These are phyloP conservation scores for Helotiales sp. DNA, from an alignment of 2,329 filamentous ascomycete genomes.

Conservation along the genomic window DNA sequence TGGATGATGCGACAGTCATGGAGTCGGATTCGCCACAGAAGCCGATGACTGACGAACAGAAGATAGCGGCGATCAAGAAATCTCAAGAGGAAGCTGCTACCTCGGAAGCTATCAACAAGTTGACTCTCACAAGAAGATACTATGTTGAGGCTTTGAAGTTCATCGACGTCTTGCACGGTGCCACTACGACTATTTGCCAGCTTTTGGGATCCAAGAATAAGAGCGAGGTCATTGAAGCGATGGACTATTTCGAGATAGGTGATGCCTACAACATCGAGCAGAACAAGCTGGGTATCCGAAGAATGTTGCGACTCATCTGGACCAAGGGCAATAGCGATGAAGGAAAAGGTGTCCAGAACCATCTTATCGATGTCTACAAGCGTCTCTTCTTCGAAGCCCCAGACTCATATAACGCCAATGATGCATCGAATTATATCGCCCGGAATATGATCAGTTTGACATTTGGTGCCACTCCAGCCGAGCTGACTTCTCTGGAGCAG, in stretches of 20 bases:
- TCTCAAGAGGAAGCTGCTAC: conserved; percentile 85
- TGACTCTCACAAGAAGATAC: conserved; percentile 86
- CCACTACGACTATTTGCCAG: conserved; percentile 79
- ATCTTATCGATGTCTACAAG: conserved; percentile 96
- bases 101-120: conserved; percentile 81
- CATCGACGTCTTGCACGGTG: conserved; percentile 85
- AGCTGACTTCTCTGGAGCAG: conserved; percentile 93
- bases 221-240: conserved; percentile 97
- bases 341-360: conserved; percentile 95
- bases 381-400: conserved; percentile 95
- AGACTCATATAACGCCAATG: conserved; percentile 81
- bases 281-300: conserved; percentile 86
- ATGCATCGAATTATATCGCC: conserved; percentile 92
- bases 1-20: conserved; percentile 86
- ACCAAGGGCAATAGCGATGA: conserved; percentile 99
- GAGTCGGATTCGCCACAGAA: conserved; percentile 66
- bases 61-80: conserved; percentile 71
- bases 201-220: conserved; percentile 94
- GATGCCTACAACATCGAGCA: conserved; percentile 96
- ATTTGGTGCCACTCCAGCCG: conserved; percentile 90
- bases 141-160: conserved; percentile 93
- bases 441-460: conserved; percentile 99
- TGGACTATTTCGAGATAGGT: conserved; percentile 95
- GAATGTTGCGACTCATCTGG: conserved; percentile 97
- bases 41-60: conserved; percentile 78